These are phyloP conservation scores for Alternaria dauci DNA, from an alignment of 2,329 filamentous ascomycete species.

Conservation along the genomic window DNA sequence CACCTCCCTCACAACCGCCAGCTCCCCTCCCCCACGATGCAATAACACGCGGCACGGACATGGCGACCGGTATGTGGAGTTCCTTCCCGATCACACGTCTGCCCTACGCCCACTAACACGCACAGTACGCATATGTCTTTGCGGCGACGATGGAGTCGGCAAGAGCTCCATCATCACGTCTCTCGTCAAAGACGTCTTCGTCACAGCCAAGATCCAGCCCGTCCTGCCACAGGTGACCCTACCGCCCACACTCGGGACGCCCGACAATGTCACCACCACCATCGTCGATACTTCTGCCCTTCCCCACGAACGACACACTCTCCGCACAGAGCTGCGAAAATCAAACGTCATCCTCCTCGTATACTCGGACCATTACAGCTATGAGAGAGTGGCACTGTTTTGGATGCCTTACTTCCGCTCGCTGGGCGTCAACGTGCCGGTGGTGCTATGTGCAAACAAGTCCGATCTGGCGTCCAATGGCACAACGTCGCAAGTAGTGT, in stretches of 20 bases:
- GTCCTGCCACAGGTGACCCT: constrained; percentile 95
- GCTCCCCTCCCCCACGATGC: constrained; percentile 13
- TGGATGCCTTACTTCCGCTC: constrained; percentile 99
- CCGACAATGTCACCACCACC: constrained; percentile 95
- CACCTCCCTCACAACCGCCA: not conserved
- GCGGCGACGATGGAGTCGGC: constrained; percentile 82
- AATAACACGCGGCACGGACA: constrained; percentile 29
- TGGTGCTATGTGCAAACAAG: constrained; percentile 97
- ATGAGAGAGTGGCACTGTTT: constrained; percentile 94
- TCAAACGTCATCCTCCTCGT: constrained; percentile 96
- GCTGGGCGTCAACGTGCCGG: constrained; percentile 96
- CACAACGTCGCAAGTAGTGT: constrained; percentile 82
- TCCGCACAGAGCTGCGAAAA: constrained; percentile 94
- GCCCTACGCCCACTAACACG: constrained; percentile 4
- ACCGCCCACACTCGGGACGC: constrained; percentile 88
- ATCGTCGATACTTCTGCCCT: constrained; percentile 97
- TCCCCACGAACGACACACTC: constrained; percentile 87
- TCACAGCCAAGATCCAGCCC: constrained; percentile 92
- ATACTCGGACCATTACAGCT: constrained; percentile 98
- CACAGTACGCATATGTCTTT: constrained; percentile 89
- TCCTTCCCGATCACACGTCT: constrained; percentile 3
- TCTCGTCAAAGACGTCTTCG: constrained; percentile 96
- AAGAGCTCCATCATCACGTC: constrained; percentile 77
- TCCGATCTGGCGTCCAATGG: constrained; percentile 82
- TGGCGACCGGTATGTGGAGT: constrained; percentile 40